Percentiles rank a stretch among this genome's conserved stretches.
These are phyloP conservation scores for Stephania japonica DNA, from an alignment of 164 flowering plant genomes.

Conservation along the genomic window DNA sequence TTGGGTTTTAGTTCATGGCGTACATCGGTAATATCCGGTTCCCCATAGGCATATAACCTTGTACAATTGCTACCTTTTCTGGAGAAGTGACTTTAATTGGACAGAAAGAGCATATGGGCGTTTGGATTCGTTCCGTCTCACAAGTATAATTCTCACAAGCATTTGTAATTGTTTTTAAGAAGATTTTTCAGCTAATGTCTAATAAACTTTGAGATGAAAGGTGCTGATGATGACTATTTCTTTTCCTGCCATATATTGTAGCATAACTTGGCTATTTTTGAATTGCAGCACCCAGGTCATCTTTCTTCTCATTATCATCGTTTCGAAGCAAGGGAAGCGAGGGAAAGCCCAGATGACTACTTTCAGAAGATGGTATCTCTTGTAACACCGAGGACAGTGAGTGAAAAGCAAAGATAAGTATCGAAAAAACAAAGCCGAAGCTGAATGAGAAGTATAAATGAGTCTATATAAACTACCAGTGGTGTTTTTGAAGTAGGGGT, in stretches of 20 bases:
- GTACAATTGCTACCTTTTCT: background rate
- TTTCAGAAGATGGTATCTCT: background rate
- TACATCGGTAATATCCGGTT: too few relatives aligned
- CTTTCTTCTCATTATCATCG: constrained; percentile 84
- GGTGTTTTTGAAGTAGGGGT: constrained; percentile 20
- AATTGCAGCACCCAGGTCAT: constrained; percentile 79
- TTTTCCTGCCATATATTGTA: too few relatives aligned
- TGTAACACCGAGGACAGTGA: background rate
- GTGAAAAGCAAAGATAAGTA: background rate
- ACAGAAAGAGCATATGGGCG: background rate
- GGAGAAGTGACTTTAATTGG: background rate
- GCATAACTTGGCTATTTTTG: background rate
- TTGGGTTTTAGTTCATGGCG: too few relatives aligned
- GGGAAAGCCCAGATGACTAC: constrained; percentile 59
- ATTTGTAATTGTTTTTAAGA: too few relatives aligned
- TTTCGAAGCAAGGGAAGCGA: constrained; percentile 97
- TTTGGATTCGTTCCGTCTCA: background rate
- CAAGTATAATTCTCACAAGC: too few relatives aligned
- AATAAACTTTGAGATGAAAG: too few relatives aligned
- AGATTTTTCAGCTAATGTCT: background rate
- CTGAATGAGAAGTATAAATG: constrained; percentile 15
- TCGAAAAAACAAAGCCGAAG: background rate
- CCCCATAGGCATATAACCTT: too few relatives aligned
- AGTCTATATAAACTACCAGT: constrained; percentile 7
- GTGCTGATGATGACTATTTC: too few relatives aligned